Evolutionary conservation across 306 rosid genomes (phyloP), one percentile per base, ranked within the genome.

Genomic region (Notholithocarpus densiflorus): DNA sequence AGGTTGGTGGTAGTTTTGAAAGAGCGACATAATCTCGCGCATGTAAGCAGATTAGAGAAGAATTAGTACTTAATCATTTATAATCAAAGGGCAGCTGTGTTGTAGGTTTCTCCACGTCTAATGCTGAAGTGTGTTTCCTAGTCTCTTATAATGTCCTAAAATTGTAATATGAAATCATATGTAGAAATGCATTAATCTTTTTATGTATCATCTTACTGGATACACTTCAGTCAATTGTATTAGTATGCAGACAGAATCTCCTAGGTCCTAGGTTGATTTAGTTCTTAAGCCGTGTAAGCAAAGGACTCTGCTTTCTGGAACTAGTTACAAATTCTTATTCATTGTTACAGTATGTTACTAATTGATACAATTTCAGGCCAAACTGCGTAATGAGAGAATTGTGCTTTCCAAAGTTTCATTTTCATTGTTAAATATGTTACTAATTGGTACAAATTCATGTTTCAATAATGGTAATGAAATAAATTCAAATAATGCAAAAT

Each of bases 1-100:
- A 95, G 87, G 74, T 91, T 29, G 89, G 92, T 76, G 94, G 91
- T 80, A 83, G 87, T 84, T 90, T 89, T 34, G 90, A 89, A 81
- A 84, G 97, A 82, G 77, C 92, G 73, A 78, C 90, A 66, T 95
- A 83, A 78, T 78, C 72, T 77, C 59, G 17, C 32, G 6, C 57
- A 43, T 62, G 65, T 56, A 69, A 80, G 69, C 71, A 76, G 74
- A 69, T 56, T 62, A 64, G 29, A 45, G 78, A 60, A 72, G 45
- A 71, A 51, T 40, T 60, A 18, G 77, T 80, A 77, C 80, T 77
- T 61, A 76, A 40, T 68, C 68, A 65, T 72, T 31, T 71, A 37
- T 82, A 83, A 81, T 69, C 82, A 71, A 73, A 71, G 32, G 20
- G 51, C 19, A 32, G 56, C 52, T 69, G 56, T 57, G 11, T 8